Base-by-base conservation (phyloP, 1,284 basidiomycete genomes). In the Singerocomus rubriflavus region DNA sequence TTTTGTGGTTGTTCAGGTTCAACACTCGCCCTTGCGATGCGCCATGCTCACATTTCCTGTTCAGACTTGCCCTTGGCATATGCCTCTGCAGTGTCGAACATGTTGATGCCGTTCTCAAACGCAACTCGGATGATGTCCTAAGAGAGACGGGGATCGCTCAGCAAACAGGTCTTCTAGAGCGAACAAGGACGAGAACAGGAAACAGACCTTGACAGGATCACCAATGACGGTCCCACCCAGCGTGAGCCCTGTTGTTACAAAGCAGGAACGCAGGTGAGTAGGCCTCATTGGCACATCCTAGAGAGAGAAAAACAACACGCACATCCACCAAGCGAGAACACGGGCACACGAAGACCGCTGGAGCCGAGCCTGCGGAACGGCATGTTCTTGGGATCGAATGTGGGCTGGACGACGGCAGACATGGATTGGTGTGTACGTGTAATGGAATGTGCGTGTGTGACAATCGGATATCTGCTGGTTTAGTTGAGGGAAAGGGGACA, bases 311-410 rank as follows among this genome's bases (percentile, higher is more conserved):
- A 21, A 21, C 21, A 21, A 21, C 21, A 21, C 79, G 61, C 57
- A 88, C 88, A 91, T 69, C 87, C 86, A 51, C 88, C 88, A 44
- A 89, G 75, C 21, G 84, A 87, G 70, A 91, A 87, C 21, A 90
- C 60, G 13, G 88, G 85, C 2, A 91, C 87, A 8, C 86, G 77
- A 44, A 91, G 72, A 42, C 89, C 88, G 53, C 80, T 82, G 34
- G 79, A 71, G 13, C 88, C 88, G 45, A 91, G 76, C 52, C 83
- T 79, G 57, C 87, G 78, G 73, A 86, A 91, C 7, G 77, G 78
- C 84, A 88, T 87, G 58, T 74, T 71, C 69, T 84, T 84, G 44
- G 79, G 66, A 54, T 84, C 73, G 58, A 75, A 85, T 42, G 71
- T 60, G 17, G 48, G 40, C 25, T 55, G 54, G 37, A 62, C 53